phyloP scores from a whole-genome alignment of 345 rosid genomes.

The Passiflora organensis region DNA sequence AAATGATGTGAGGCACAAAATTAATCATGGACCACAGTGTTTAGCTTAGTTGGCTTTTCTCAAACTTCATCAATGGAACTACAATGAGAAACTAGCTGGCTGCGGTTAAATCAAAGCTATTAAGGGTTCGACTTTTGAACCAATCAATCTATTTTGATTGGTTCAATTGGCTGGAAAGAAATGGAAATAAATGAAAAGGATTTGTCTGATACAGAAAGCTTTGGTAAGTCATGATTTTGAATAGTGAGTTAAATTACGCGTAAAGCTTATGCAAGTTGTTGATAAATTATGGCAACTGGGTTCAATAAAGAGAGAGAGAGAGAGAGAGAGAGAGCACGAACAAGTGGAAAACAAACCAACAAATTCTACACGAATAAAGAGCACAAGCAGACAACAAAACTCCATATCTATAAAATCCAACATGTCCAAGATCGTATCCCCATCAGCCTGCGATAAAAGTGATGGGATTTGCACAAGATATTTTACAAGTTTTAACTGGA shows the following conservation, averaged over 20 bases:
- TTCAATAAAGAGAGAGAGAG: not conserved
- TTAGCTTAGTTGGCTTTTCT: constrained; percentile 5
- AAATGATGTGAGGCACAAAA: too few relatives aligned
- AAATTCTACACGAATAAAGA: constrained; percentile 20
- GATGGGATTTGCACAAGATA: too few relatives aligned
- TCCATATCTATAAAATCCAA: constrained; percentile 8
- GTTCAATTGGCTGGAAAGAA: too few relatives aligned
- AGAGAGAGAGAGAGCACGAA: too few relatives aligned
- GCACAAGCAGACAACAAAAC: constrained; percentile 19
- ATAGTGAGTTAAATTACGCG: constrained; percentile 7
- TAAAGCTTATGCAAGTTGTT: constrained; percentile 29
- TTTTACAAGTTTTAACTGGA: too few relatives aligned
- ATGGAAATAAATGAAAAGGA: too few relatives aligned
- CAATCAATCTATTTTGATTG: too few relatives aligned
- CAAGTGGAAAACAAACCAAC: constrained; percentile 6
- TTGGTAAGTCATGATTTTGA: not conserved
- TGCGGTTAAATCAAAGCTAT: not conserved
- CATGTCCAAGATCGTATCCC: not conserved
- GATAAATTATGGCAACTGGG: constrained; percentile 1
- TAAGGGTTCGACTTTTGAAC: too few relatives aligned
- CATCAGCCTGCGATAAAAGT: too few relatives aligned
- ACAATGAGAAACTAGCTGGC: not conserved
- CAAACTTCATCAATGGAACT: too few relatives aligned
- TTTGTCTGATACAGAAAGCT: too few relatives aligned
- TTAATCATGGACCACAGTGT: not conserved